phyloP scores from a whole-genome alignment of 1,284 basidiomycete genomes.

The Leucoagaricus sp. region DNA sequence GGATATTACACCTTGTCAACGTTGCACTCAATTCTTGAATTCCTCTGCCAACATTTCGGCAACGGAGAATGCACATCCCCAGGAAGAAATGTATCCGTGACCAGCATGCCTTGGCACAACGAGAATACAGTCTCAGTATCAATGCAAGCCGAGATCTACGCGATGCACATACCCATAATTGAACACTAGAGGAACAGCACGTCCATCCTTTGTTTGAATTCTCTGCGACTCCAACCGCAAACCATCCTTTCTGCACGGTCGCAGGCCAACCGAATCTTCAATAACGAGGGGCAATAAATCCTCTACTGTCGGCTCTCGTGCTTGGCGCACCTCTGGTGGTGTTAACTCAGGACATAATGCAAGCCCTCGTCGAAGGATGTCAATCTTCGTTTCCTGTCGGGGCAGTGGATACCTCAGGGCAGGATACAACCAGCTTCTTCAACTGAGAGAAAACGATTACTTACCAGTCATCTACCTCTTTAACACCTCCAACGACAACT shows the following conservation, averaged over 20 bases:
- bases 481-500: conserved; percentile 71
- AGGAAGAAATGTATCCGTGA: conserved; percentile 14
- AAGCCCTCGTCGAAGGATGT: conserved; percentile 61
- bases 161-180: conserved; percentile 12
- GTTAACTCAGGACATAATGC: conserved; percentile 68
- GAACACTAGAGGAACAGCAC: conserved; percentile 12
- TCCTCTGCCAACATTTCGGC: conserved; percentile 1
- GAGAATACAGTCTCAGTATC: not conserved
- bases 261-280: conserved; percentile 74
- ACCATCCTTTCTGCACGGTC: conserved; percentile 75
- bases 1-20: not conserved
- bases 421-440: not conserved
- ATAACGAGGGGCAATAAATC: conserved; percentile 65
- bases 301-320: conserved; percentile 54
- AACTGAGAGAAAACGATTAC: not conserved
- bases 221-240: conserved; percentile 53
- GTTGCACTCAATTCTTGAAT: not conserved
- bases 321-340: conserved; percentile 52
- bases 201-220: conserved; percentile 23
- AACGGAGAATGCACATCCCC: conserved; percentile 12
- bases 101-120: conserved; percentile 7
- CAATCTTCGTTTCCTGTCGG: conserved; percentile 57
- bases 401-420: conserved; percentile 39
- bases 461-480: conserved; percentile 63
- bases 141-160: not conserved